Evolutionary conservation across 176 grass and related monocot genomes (phyloP).

Genomic region (Carex pumila): DNA sequence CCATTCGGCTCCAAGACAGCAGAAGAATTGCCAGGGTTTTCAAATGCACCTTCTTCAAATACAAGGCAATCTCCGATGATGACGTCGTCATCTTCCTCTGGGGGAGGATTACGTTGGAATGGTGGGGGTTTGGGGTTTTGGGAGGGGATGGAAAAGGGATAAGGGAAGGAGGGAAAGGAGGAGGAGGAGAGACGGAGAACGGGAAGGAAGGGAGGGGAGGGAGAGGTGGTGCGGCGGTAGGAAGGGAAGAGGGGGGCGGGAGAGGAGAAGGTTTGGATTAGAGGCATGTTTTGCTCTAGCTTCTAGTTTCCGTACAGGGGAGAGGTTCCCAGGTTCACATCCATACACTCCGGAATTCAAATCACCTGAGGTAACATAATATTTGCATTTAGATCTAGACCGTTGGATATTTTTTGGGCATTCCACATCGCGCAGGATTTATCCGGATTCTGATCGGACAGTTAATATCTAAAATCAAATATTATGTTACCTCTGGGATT

Average conservation of each 20-base stretch:
- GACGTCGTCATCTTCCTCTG: conserved; percentile 41
- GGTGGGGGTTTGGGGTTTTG: not conserved
- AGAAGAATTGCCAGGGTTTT: conserved; percentile 29
- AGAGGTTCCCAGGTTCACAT: not conserved
- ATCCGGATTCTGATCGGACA: too few species aligned
- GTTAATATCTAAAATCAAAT: too few species aligned
- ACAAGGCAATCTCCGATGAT: conserved; percentile 88
- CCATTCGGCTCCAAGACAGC: not conserved
- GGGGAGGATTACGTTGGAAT: not conserved
- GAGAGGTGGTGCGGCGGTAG: conserved; percentile 3
- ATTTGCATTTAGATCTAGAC: too few species aligned
- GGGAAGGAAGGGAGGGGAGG: conserved; percentile 4
- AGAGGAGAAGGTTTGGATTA: conserved; percentile 19
- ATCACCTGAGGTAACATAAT: too few species aligned
- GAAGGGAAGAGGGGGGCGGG: not conserved
- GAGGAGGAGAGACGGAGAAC: conserved; percentile 8
- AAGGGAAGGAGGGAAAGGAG: conserved; percentile 10
- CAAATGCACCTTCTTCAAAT: conserved; percentile 92
- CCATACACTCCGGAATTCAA: not conserved
- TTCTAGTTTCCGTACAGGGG: not conserved
- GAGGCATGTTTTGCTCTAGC: not conserved
- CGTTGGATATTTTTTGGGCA: too few species aligned
- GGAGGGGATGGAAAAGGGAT: conserved; percentile 6
- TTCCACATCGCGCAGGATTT: too few species aligned
- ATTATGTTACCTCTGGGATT: too few species aligned